Base-by-base conservation (phyloP, 371 early-diverging fungal genomes). In the Lichtheimia ramosa region DNA sequence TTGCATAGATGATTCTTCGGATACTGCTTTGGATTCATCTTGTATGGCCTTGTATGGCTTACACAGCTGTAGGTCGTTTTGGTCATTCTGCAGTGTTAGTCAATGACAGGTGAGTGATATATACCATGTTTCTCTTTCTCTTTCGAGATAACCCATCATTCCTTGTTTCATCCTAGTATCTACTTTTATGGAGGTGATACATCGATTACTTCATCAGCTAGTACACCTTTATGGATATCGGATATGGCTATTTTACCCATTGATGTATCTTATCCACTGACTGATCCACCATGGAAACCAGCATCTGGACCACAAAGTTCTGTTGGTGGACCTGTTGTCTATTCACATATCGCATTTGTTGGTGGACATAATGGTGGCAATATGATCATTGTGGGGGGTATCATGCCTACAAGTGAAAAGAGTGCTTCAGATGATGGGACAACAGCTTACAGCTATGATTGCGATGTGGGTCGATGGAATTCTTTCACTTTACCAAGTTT, bases 181-280 rank as follows among this genome's bases (percentile, higher is more conserved):
- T 71, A 71, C 42, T 77, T 77, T 58, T 77, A 77, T 56, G 77
- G 77, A 34, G 77, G 77, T 1, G 71, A 77, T 50, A 66, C 71
- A 25, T 62, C 77, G 1, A 60, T 77, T 18, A 64, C 66, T 23
- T 61, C 73, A 18, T 48, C 63, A 14, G 39, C 50, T 2, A 49
- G 58, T 18, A 74, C 68, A 20, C 67, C 74, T 25, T 56, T 65
- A 21, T 71, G 71, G 69, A 54, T 74, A 25, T 71, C 77, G 2
- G 77, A 77, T 52, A 43, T 77, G 46, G 69, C 77, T 20, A 69
- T 77, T 46, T 42, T 77, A 20, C 74, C 74, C 1, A 51, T 77
- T 3, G 62, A 62, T 55, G 50, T 52, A 12, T 53, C 67, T 0
- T 77, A 65, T 34, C 28, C 65, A 13, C 48, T 77, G 2, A 71